Conservation (phyloP, 2,329 filamentous ascomycete species). For the Aspergillus sp. region DNA sequence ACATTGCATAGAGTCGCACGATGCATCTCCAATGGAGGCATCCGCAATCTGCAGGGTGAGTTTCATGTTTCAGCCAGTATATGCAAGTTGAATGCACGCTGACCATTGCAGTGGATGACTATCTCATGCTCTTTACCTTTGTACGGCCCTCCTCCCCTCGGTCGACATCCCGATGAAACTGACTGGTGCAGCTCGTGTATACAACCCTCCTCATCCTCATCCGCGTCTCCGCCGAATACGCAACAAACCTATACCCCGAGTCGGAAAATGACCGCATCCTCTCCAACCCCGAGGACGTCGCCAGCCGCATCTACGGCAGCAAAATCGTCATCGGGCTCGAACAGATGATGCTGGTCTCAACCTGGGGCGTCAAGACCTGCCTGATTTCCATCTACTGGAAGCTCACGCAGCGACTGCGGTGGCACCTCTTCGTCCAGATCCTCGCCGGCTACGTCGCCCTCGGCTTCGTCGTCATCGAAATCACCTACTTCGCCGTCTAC, state of each 20-base stretch:
- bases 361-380: conserved; percentile 9
- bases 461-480: conserved; percentile 49
- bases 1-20: conserved; percentile 1
- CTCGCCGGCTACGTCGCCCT: conserved; percentile 40
- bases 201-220: conserved; percentile 10
- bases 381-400: conserved; percentile 9
- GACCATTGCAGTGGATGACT: conserved; percentile 1
- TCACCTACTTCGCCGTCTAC: conserved; percentile 51
- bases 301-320: conserved; percentile 2
- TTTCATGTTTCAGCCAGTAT: too few relatives aligned
- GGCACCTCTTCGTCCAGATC: conserved; percentile 8
- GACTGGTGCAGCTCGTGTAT: not conserved
- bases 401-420: not conserved
- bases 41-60: conserved; percentile 2
- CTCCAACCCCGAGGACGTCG: not conserved
- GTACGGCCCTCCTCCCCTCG: not conserved
- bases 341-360: conserved; percentile 8
- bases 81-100: not conserved
- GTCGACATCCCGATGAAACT: not conserved
- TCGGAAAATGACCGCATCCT: not conserved
- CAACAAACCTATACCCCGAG: conserved; percentile 6
- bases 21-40: conserved; percentile 1
- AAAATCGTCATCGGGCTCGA: conserved; percentile 11
- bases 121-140: conserved; percentile 8
- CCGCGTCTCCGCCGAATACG: conserved; percentile 9